phyloP scores from a whole-genome alignment of 345 rosid species.

The Brassica incana region DNA sequence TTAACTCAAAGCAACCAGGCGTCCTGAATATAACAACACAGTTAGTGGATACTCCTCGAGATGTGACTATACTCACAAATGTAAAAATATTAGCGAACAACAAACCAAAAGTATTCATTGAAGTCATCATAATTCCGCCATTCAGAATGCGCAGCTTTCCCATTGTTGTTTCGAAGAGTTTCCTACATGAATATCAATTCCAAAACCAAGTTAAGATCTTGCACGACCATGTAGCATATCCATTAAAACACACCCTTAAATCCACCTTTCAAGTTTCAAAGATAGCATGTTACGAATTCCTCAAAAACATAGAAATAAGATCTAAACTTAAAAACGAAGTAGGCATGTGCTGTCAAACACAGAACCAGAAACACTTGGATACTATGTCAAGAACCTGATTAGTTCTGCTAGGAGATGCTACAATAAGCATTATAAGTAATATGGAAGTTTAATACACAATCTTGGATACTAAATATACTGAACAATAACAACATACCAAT shows the following conservation, averaged over 20 bases:
- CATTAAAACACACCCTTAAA: neutral
- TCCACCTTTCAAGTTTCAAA: conserved; percentile 4
- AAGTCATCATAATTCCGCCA: conserved; percentile 99
- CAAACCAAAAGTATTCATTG: conserved; percentile 97
- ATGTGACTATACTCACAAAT: conserved; percentile 2
- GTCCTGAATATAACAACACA: conserved; percentile 57
- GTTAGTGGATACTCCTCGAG: conserved; percentile 26
- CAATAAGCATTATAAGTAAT: conserved; percentile 2
- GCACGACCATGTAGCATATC: conserved; percentile 23
- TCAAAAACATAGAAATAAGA: conserved; percentile 16
- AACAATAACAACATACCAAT: neutral
- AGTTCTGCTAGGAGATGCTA: neutral
- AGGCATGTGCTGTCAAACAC: neutral
- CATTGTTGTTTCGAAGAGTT: conserved; percentile 67
- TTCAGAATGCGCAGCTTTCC: conserved; percentile 93
- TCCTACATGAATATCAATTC: conserved; percentile 53
- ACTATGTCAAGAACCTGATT: conserved; percentile 16
- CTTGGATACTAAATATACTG: neutral
- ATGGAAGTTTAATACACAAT: conserved; percentile 1
- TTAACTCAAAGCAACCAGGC: conserved; percentile 84
- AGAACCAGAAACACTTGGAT: conserved; percentile 7
- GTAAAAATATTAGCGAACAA: conserved; percentile 25
- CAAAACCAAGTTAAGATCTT: conserved; percentile 22
- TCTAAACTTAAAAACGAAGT: conserved; percentile 5
- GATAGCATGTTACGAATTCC: conserved; percentile 13